phyloP scores from a whole-genome alignment of 2,329 filamentous ascomycete species.

The Exophiala phaeomuriformis region DNA sequence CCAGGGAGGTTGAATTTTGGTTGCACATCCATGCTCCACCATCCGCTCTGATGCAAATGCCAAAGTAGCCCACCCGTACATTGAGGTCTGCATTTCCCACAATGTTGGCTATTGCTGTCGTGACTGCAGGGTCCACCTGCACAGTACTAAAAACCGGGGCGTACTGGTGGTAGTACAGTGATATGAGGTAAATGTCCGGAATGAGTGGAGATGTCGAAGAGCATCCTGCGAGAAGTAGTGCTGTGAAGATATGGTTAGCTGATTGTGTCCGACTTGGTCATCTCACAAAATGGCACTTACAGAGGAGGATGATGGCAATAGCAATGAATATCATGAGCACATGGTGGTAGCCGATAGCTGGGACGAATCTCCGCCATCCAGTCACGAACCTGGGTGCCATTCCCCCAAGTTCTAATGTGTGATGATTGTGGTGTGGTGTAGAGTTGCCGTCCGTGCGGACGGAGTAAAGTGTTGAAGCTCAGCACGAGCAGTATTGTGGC shows the following conservation, averaged over 20 bases:
- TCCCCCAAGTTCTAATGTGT: slow-evolving; percentile 6
- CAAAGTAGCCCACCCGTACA: slow-evolving; percentile 93
- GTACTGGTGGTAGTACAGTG: slow-evolving; percentile 91
- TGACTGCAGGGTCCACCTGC: slow-evolving; percentile 84
- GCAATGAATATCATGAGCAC: slow-evolving; percentile 97
- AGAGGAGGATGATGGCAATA: slow-evolving; percentile 86
- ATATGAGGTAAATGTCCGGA: slow-evolving; percentile 92
- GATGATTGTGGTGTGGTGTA: slow-evolving; percentile 1
- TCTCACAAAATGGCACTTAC: slow-evolving; percentile 49
- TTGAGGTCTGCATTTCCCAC: slow-evolving; percentile 77
- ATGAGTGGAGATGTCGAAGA: slow-evolving; percentile 94
- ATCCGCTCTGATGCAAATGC: slow-evolving; percentile 90
- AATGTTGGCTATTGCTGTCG: slow-evolving; percentile 80
- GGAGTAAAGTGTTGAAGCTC: slow-evolving; percentile 15
- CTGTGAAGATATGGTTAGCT: slow-evolving; percentile 40
- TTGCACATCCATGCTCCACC: slow-evolving; percentile 89
- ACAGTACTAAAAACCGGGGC: slow-evolving; percentile 72
- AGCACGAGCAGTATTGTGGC: slow-evolving; percentile 17
- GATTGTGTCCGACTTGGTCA: not conserved
- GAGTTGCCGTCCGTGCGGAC: slow-evolving; percentile 22
- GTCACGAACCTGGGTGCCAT: slow-evolving; percentile 30
- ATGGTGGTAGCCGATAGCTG: slow-evolving; percentile 65
- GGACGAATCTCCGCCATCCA: slow-evolving; percentile 46
- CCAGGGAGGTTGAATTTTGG: slow-evolving; percentile 90
- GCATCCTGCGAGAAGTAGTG: slow-evolving; percentile 86